These are phyloP conservation scores for Kodamaea kaohsiungensis DNA, from an alignment of 805 yeast species.

Conservation along the genomic window DNA sequence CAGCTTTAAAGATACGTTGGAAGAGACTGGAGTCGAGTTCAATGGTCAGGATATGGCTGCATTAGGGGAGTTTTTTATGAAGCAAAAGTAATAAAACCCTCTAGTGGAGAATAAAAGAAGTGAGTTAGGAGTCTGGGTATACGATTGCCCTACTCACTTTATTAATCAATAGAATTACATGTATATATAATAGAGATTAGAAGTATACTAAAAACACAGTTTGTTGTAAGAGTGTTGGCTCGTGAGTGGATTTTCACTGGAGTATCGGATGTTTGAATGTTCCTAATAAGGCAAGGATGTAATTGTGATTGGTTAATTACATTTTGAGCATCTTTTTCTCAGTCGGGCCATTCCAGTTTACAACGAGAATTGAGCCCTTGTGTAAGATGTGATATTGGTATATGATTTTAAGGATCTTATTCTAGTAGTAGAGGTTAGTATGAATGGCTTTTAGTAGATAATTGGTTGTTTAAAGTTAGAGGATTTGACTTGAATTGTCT, in stretches of 20 bases:
- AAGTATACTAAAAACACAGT: neutral
- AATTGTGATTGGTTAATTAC: neutral
- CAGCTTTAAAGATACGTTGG: slow-evolving; percentile 31
- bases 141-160: neutral
- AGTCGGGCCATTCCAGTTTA: too few relatives aligned
- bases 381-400: too few relatives aligned
- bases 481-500: too few relatives aligned
- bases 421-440: too few relatives aligned
- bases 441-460: too few relatives aligned
- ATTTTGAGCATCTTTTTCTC: neutral
- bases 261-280: neutral
- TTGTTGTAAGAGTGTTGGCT: too few relatives aligned
- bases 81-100: slow-evolving; percentile 5
- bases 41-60: slow-evolving; percentile 34
- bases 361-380: too few relatives aligned
- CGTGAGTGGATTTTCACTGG: neutral
- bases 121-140: neutral
- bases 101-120: neutral
- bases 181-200: neutral
- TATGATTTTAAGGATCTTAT: too few relatives aligned
- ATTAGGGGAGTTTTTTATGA: slow-evolving; percentile 25
- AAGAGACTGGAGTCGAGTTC: slow-evolving; percentile 31
- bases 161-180: neutral
- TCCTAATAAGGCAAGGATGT: too few relatives aligned
- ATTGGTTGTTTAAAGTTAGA: too few relatives aligned